Base-by-base conservation (phyloP, 805 yeast species). In the Zygosaccharomyces lentus region DNA sequence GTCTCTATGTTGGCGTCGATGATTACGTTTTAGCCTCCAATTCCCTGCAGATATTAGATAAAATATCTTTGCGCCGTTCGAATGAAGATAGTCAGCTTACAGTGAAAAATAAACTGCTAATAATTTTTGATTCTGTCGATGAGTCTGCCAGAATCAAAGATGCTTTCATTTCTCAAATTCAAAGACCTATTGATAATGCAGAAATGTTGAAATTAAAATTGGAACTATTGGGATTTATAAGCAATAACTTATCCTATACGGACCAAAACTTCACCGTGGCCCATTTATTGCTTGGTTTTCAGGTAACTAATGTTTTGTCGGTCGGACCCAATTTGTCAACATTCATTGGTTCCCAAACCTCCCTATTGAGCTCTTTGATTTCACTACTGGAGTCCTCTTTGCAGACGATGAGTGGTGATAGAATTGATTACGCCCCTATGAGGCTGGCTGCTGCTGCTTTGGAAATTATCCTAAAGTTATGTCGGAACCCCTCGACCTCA, bases 251-350 rank as follows among this genome's bases (percentile, higher is more conserved):
- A 41, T 61, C 70, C 1, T 50, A 68, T 1, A 66, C 69, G 6
- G 66, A 72, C 0, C 67, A 67, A 9, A 67, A 65, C 12, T 74
- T 80, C 5, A 74, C 82, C 0, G 73, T 84, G 1, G 69, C 91
- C 1, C 97, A 89, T 59, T 82, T 83, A 54, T 62, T 91, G 7
- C 71, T 91, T 1, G 98, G 98, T 0, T 88, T 81, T 62, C 80
- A 78, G 34, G 66, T 75, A 30, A 64, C 67, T 1, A 77, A 74
- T 42, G 70, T 75, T n/a, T 66, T 81, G 16, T 62, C 77, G 0
- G 61, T 81, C n/a, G 80, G 80, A 2, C 71, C 73, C 12, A 50
- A 59, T 3, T 60, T 70, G 0, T 59, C 67, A 1, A 80, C 87
- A 0, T 78, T 80, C 19, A 74, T 83, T 42, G 66, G 65, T 2